Percentiles rank a stretch among this genome's conserved stretches.
phyloP scores from a whole-genome alignment of 371 early-diverging fungal species.

The Syncephalis plumigaleata region DNA sequence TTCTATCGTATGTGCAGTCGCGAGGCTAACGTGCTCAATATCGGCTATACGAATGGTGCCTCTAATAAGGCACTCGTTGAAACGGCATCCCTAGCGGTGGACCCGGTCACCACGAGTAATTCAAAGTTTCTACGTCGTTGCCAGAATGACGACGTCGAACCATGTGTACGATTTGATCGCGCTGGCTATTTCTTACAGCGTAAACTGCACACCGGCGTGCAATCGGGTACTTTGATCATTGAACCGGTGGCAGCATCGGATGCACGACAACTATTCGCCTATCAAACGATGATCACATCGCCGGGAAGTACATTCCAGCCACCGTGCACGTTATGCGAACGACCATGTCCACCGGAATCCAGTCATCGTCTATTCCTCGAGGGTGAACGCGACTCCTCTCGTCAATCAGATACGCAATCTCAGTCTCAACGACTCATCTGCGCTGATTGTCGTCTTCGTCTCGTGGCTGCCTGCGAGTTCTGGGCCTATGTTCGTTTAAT shows the following conservation, averaged over 20 bases:
- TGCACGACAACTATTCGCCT: not conserved
- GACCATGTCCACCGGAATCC: slow-evolving; percentile 11
- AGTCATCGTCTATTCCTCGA: not conserved
- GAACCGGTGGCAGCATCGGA: not conserved
- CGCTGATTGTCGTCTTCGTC: slow-evolving; percentile 57
- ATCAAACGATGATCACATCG: not conserved
- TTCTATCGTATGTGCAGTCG: too few relatives aligned
- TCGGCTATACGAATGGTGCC: too few relatives aligned
- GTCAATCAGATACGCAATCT: slow-evolving; percentile 11
- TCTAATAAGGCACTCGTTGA: too few relatives aligned
- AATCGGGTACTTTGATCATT: not conserved
- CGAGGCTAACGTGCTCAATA: too few relatives aligned
- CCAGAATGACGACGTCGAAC: slow-evolving; percentile 52
- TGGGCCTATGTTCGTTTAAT: slow-evolving; percentile 71
- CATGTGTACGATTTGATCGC: slow-evolving; percentile 43
- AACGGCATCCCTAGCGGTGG: too few relatives aligned
- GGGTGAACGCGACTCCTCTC: slow-evolving; percentile 7
- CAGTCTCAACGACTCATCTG: slow-evolving; percentile 22
- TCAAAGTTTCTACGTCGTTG: slow-evolving; percentile 41
- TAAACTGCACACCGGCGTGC: not conserved
- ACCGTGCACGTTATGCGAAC: slow-evolving; percentile 14
- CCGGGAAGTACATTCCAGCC: slow-evolving; percentile 4
- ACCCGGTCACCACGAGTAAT: not conserved
- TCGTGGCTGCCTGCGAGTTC: slow-evolving; percentile 82
- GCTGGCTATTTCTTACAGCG: slow-evolving; percentile 1